Percentiles rank a stretch among this genome's conserved stretches.
Conservation (phyloP, 129 eudicot genomes). For the Flaveria ramosissima region DNA sequence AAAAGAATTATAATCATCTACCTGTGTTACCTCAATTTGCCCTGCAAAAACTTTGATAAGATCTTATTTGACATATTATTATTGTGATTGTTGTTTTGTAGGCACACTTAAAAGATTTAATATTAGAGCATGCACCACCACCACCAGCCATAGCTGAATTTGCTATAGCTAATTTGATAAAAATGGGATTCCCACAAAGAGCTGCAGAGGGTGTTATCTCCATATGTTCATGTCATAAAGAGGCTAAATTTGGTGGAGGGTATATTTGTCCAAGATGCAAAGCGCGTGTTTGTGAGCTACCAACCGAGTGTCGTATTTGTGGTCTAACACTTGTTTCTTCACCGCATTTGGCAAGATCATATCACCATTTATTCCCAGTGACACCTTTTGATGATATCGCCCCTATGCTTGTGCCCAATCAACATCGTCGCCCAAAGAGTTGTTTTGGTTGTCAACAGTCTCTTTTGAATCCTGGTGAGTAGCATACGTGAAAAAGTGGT, state of each 20-base stretch:
- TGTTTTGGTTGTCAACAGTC: constrained; percentile 95
- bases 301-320: constrained; percentile 92
- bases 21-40: constrained; percentile 1
- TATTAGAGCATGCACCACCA: constrained; percentile 97
- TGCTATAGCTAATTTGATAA: constrained; percentile 85
- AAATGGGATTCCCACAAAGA: constrained; percentile 97
- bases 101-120: constrained; percentile 84
- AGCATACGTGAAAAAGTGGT: neutral
- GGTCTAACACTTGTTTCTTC: constrained; percentile 98
- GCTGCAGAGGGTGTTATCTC: constrained; percentile 94
- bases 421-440: constrained; percentile 47
- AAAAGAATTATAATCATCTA: neutral
- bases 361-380: constrained; percentile 93
- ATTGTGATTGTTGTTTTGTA: constrained; percentile 30
- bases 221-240: constrained; percentile 95
- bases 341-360: constrained; percentile 96
- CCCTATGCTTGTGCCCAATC: constrained; percentile 39
- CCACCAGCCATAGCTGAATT: constrained; percentile 99
- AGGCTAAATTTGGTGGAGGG: constrained; percentile 92
- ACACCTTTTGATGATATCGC: constrained; percentile 84
- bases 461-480: constrained; percentile 79
- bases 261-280: constrained; percentile 99
- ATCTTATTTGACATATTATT: constrained; percentile 5
- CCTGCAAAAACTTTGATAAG: neutral
- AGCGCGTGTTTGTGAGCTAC: constrained; percentile 93